Evolutionary conservation across 768 basidiomycete species (phyloP).

Genomic region (Phaffia australis): DNA sequence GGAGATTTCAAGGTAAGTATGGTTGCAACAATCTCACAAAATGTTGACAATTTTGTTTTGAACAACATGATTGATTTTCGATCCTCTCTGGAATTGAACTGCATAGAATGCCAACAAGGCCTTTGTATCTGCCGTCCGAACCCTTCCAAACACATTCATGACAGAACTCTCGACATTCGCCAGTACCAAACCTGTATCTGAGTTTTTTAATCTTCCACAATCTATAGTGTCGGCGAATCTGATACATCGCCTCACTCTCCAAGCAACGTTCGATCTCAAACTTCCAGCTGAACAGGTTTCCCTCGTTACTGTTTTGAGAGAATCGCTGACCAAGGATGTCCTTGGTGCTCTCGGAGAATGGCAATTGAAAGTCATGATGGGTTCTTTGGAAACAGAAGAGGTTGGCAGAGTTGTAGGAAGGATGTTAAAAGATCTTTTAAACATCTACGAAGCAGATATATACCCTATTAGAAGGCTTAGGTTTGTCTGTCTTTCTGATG

Average conservation of each 20-base stretch:
- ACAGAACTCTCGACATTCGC: neutral
- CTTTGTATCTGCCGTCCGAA: constrained; percentile 24
- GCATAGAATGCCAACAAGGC: constrained; percentile 28
- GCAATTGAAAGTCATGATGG: constrained; percentile 28
- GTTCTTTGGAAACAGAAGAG: constrained; percentile 33
- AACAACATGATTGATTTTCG: neutral
- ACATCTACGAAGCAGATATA: constrained; percentile 45
- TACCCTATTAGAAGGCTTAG: constrained; percentile 49
- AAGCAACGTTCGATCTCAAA: constrained; percentile 30
- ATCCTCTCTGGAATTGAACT: neutral
- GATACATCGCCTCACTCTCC: constrained; percentile 23
- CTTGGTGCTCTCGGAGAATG: constrained; percentile 32
- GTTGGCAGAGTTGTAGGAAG: constrained; percentile 41
- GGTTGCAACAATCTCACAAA: too few relatives aligned
- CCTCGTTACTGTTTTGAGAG: neutral
- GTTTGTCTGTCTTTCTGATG: constrained; percentile 3
- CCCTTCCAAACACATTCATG: neutral
- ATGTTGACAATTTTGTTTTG: neutral
- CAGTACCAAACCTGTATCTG: constrained; percentile 1
- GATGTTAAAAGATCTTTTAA: constrained; percentile 47
- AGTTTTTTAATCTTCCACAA: neutral
- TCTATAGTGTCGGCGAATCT: neutral
- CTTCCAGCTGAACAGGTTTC: constrained; percentile 20
- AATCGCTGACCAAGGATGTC: constrained; percentile 3
- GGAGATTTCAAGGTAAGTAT: constrained; percentile 63